phyloP scores from a whole-genome alignment of 1,139 yeast genomes.

The Pichia sp. region DNA sequence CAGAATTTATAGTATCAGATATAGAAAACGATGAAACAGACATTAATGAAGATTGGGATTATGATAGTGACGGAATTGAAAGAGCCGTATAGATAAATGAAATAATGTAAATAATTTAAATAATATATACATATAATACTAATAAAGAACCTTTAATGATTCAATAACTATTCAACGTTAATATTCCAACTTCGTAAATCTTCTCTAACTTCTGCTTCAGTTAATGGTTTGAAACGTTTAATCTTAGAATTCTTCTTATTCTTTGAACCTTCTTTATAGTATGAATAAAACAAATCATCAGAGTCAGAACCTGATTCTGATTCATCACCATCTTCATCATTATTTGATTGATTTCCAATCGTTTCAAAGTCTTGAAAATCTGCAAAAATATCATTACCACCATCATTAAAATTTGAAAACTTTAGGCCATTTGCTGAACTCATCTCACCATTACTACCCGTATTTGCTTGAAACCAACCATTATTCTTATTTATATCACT shows the following conservation, averaged over 20 bases:
- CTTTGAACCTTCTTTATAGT: neutral
- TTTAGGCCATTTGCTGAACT: neutral
- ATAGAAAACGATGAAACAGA: neutral
- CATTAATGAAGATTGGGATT: slow-evolving; percentile 21
- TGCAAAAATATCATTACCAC: slow-evolving; percentile 18
- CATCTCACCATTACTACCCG: neutral
- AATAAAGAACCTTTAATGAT: neutral
- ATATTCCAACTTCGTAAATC: slow-evolving; percentile 30
- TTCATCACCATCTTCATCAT: neutral
- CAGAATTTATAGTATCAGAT: slow-evolving; percentile 8
- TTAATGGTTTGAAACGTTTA: slow-evolving; percentile 20
- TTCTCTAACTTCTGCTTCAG: slow-evolving; percentile 24
- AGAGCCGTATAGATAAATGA: slow-evolving; percentile 13
- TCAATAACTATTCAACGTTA: neutral
- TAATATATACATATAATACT: neutral
- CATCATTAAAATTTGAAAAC: neutral
- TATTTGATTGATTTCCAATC: neutral
- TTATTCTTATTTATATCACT: neutral
- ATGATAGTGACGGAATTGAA: slow-evolving; percentile 26
- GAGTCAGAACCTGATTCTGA: slow-evolving; percentile 2
- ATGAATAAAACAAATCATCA: slow-evolving; percentile 2
- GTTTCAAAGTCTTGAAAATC: slow-evolving; percentile 17
- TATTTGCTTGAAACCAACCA: neutral
- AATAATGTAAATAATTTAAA: neutral
- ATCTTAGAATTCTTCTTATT: neutral